Base-by-base conservation (phyloP, 108 stramenopile genomes). In the Nitzschia putrida region DNA sequence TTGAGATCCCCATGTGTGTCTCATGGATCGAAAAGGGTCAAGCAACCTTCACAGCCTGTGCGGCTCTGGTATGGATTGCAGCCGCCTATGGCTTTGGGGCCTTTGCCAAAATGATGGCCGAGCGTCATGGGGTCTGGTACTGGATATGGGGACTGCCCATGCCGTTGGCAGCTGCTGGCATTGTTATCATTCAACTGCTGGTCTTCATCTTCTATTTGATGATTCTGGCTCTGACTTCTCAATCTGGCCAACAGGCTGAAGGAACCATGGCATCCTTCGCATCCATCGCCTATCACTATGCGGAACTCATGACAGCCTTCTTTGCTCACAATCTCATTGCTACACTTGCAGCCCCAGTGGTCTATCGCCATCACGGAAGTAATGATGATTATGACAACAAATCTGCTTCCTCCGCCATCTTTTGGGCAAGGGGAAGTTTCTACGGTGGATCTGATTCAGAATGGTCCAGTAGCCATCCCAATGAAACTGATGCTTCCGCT, bases 301-400 rank as follows among this genome's bases (percentile, higher is more conserved):
- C 21, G 7, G 23, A 24, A 1, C 61, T 63, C 42, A 63, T 63
- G 61, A 63, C 61, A 12, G 61, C 42, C 0, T 63, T 21, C 61
- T 63, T 63, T 45, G 43, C 61, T 22, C 61, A 63, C 23, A 63
- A 63, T 18, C 40, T 63, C 2, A 9, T 63, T 45, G 42, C 61
- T 3, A 22, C 20, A 18, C 43, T 63, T 41, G 37, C 61, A 2
- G 16, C 8, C 14, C 56, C 29, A 2, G 4, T 34, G 29, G 29
- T 34, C 29, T 3, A 34, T 34, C 29, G 29, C 29, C 29, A 34
- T 34, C 29, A 34, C 4, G 29, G 4, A 34, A 34, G 4, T 4
- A 34, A 34, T 34, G 29, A 4, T 34, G 29, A 34, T 1, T 4
- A 34, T 34, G 29, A 34, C 3, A 34, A 34, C 29, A 34, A 34